phyloP scores from a whole-genome alignment of 2,329 filamentous ascomycete species.

The Claviceps sp. region DNA sequence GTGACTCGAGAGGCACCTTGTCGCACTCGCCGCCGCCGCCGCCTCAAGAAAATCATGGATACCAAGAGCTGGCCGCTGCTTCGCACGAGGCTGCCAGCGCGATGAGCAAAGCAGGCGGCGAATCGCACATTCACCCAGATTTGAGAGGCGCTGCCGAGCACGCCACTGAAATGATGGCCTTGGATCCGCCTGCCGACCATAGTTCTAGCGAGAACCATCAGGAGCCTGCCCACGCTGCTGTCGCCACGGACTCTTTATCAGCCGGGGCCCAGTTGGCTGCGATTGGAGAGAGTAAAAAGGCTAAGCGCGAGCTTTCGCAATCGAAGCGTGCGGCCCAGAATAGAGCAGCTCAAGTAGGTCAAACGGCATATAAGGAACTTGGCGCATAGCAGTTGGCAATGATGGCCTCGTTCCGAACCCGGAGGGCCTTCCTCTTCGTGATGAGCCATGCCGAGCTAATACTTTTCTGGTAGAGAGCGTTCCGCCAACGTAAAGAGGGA shows the following conservation, averaged over 20 bases:
- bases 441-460: background rate
- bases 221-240: constrained; percentile 13
- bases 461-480: constrained; percentile 58
- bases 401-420: background rate
- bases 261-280: constrained; percentile 15
- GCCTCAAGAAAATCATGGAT: constrained; percentile 29
- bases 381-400: background rate
- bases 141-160: constrained; percentile 22
- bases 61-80: constrained; percentile 25
- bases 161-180: constrained; percentile 25
- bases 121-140: constrained; percentile 36
- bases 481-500: constrained; percentile 92
- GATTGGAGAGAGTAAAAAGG: constrained; percentile 50
- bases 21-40: constrained; percentile 14
- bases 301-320: constrained; percentile 82
- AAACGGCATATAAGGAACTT: background rate
- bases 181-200: constrained; percentile 20
- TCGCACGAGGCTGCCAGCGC: constrained; percentile 22
- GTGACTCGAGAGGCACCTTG: constrained; percentile 17
- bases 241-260: constrained; percentile 19
- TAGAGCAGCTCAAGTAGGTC: constrained; percentile 75
- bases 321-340: constrained; percentile 97
- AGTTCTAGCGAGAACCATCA: constrained; percentile 16
- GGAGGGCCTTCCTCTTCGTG: background rate
- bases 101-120: constrained; percentile 24